Base-by-base conservation (phyloP, 2,329 filamentous ascomycete genomes). In the Colletotrichum lupini region DNA sequence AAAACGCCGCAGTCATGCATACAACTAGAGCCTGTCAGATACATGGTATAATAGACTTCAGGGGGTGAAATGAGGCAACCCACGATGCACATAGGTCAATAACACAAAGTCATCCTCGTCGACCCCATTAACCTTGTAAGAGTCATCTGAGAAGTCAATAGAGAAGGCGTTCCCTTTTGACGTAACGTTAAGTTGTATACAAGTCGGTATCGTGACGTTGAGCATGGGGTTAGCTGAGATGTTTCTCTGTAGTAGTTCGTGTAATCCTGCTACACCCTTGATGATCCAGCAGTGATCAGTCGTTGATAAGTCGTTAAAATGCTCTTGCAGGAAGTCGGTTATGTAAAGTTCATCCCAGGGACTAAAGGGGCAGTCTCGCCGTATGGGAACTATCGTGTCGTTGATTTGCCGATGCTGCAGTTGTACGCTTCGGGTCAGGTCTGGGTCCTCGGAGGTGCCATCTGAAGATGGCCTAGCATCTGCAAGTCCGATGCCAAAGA, bases 241-340 rank as follows among this genome's bases (percentile, higher is more conserved):
- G 7, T 73, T 73, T 30, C 67, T 55, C 1, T 19, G 70, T 1
- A 73, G 35, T 28, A 70, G 7, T 16, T 70, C 67, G 4, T 57
- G 53, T 35, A 73, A 24, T n/a, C 70, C 70, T 5, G 30, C 12
- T 24, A 73, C 70, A 30, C 70, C 66, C 19, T 65, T 73, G 35
- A 70, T 61, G 22, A 73, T 73, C 70, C 67, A 73, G 56, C 70
- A 73, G 30, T 73, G 70, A 24, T 73, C 67, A 22, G 26, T 49
- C 1, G 60, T 73, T 5, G 70, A 70, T 3, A 70, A 35, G 2
- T 49, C 46, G 4, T 60, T 26, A 7, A 73, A 57, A 9, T 73
- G 60, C 49, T 73, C 70, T 37, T 70, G 70, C 1, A 73, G 70
- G 1, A 73, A 73, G 12, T 73, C 67, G 42, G 67, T 61, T 35